A percentile compares a stretch with the other conserved stretches of the same genome.
Evolutionary conservation across 116 monocot species (phyloP).

Genomic region (Zostera marina): DNA sequence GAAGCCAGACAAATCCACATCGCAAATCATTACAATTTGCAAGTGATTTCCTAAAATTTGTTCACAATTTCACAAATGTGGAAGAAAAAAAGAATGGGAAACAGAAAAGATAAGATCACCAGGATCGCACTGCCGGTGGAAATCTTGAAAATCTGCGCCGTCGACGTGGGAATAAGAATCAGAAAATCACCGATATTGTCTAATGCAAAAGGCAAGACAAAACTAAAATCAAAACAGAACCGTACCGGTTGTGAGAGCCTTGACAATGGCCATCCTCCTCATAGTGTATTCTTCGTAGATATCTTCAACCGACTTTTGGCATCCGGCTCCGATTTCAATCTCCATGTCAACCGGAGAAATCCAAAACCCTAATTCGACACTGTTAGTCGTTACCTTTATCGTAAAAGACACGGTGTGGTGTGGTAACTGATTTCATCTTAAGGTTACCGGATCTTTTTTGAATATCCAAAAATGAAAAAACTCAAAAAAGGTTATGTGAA

Average conservation of each 20-base stretch:
- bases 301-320: conserved; percentile 26
- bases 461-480: no score
- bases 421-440: no score
- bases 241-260: conserved; percentile 26
- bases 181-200: neutral
- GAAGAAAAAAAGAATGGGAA: no score
- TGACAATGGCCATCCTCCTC: conserved; percentile 27
- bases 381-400: neutral
- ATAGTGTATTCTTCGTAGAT: conserved; percentile 26
- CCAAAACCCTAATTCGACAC: conserved; percentile 1
- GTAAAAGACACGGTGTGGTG: no score
- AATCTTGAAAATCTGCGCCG: conserved; percentile 18
- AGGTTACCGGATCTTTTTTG: no score
- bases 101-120: conserved; percentile 14
- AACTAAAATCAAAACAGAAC: neutral
- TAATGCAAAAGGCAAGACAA: neutral
- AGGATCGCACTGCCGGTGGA: conserved; percentile 23
- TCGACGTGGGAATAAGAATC: neutral
- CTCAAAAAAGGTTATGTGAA: no score
- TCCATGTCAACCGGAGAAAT: neutral
- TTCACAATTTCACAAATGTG: no score
- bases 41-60: no score
- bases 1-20: neutral
- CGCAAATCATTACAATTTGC: no score
- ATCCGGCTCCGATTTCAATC: neutral